Percentiles rank a stretch among this genome's conserved stretches.
Conservation (phyloP, 179 eudicot species). For the Pouteria campechiana region DNA sequence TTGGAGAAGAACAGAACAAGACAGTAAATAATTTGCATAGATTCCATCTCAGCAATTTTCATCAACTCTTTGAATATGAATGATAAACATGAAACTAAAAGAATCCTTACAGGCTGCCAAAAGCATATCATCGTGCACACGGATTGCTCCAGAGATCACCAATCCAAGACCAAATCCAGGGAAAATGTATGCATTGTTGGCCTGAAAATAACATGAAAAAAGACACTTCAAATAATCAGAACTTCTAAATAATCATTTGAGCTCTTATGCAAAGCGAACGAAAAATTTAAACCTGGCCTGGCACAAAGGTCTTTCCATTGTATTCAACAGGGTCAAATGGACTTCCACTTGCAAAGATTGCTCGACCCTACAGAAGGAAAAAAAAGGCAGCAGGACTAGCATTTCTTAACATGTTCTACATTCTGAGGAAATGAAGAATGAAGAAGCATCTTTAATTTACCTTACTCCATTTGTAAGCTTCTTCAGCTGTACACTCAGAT, state of each 20-base stretch:
- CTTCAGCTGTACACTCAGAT: conserved; percentile 86
- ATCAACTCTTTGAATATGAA: background rate
- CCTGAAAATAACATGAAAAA: conserved; percentile 22
- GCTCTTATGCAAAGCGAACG: background rate
- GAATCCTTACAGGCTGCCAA: conserved; percentile 62
- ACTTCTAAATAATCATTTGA: background rate
- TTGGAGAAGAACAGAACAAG: conserved; percentile 6
- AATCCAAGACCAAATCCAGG: conserved; percentile 93
- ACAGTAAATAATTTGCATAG: background rate
- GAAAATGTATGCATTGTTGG: conserved; percentile 96
- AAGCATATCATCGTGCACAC: conserved; percentile 92
- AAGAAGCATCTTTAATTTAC: conserved; percentile 15
- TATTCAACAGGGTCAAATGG: conserved; percentile 80
- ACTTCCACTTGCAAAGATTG: conserved; percentile 87
- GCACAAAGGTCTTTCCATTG: conserved; percentile 43
- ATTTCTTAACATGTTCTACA: background rate
- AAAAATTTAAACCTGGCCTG: conserved; percentile 63
- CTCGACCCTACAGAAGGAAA: conserved; percentile 48
- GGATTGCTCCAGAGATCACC: conserved; percentile 87
- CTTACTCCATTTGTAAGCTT: conserved; percentile 75
- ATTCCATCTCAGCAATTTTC: background rate
- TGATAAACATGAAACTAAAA: background rate
- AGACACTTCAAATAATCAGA: background rate
- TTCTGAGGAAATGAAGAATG: background rate
- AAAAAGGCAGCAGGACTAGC: background rate